phyloP scores from a whole-genome alignment of 2,329 filamentous ascomycete species.

The Raffaelea ambrosiae region DNA sequence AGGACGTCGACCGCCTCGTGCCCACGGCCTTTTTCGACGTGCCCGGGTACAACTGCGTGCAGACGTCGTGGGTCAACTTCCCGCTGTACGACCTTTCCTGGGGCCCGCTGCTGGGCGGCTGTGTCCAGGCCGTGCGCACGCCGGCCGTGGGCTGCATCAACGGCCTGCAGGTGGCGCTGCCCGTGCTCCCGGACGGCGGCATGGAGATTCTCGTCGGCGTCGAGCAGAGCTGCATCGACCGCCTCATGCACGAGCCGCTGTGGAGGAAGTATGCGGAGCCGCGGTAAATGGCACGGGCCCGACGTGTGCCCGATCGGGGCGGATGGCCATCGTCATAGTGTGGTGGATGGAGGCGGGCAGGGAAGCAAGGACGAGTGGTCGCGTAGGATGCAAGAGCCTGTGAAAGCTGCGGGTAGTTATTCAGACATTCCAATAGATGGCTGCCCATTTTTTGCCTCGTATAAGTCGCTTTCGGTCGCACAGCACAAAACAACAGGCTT shows the following conservation, averaged over 20 bases:
- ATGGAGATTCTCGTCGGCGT: conserved; percentile 1
- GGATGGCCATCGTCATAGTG: no score
- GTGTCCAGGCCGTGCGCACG: background rate
- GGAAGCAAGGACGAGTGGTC: no score
- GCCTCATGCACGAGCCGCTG: background rate
- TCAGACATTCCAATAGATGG: no score
- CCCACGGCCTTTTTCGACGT: background rate
- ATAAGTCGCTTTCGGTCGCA: no score
- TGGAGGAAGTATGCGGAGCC: background rate
- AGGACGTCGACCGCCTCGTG: background rate
- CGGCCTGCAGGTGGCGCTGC: background rate
- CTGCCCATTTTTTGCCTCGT: no score
- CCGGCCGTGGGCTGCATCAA: background rate
- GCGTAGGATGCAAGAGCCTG: no score
- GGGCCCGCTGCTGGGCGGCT: background rate
- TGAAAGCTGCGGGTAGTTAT: no score
- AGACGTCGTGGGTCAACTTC: background rate
- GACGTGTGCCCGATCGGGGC: no score
- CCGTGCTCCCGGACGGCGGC: background rate
- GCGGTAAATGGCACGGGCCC: no score
- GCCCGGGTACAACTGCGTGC: background rate
- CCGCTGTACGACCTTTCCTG: background rate
- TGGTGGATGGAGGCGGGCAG: no score
- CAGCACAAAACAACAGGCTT: no score
- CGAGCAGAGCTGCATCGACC: background rate